Evolutionary conservation across 345 rosid species (phyloP).

Genomic region (Syzygium jambos): DNA sequence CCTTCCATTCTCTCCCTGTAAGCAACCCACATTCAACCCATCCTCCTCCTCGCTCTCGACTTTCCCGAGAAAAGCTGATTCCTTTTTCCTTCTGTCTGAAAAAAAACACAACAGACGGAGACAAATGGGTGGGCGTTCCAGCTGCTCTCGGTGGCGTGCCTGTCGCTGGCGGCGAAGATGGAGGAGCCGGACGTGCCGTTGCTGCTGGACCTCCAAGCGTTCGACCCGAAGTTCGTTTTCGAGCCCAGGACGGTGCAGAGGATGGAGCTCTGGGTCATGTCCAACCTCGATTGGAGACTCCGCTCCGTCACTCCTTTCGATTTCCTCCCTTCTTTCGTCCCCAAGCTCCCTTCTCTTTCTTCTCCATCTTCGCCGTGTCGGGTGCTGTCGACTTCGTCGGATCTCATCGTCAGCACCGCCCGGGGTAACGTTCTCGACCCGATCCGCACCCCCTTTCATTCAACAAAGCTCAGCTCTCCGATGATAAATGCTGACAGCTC

Average conservation of each 20-base stretch:
- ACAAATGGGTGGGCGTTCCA: conserved; percentile 51
- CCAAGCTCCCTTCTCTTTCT: conserved; percentile 19
- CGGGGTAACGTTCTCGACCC: conserved; percentile 29
- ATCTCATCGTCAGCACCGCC: conserved; percentile 43
- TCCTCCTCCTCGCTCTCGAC: neutral
- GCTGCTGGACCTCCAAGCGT: conserved; percentile 38
- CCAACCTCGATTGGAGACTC: conserved; percentile 42
- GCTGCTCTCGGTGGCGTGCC: conserved; percentile 59
- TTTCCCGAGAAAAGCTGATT: neutral
- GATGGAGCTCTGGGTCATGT: conserved; percentile 55
- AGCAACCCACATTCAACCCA: neutral
- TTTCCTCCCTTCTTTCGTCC: conserved; percentile 34
- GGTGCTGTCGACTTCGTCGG: conserved; percentile 28
- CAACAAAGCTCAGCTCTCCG: neutral
- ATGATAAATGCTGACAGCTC: neutral
- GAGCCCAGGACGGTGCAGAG: conserved; percentile 41
- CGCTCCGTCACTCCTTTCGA: conserved; percentile 53
- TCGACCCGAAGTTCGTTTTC: conserved; percentile 45
- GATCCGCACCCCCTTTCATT: neutral
- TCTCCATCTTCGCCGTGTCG: neutral
- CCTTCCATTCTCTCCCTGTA: conserved; percentile 38
- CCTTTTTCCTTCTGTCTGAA: neutral
- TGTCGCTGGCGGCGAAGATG: conserved; percentile 65
- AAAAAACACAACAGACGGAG: conserved; percentile 2
- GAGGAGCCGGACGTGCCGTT: conserved; percentile 46